Base-by-base conservation (phyloP, 495 filamentous ascomycete species). In the Jackrogersella minutella region DNA sequence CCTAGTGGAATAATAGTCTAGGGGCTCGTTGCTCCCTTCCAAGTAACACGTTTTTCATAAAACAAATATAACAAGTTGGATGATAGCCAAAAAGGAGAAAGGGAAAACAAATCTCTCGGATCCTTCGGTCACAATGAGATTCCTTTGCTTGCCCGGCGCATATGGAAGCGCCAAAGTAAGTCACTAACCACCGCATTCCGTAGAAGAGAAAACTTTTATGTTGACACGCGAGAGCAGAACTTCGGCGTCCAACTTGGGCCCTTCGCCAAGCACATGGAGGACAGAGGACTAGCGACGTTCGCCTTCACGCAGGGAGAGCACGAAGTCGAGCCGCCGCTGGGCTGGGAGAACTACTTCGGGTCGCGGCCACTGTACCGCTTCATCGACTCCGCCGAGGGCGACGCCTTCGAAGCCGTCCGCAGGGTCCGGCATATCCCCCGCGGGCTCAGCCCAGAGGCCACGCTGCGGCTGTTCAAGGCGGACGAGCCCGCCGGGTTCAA, bases 331-430 rank as follows among this genome's bases (percentile, higher is more conserved):
- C 79, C 83, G 9, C 83, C 83, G 2, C 16, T 54, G 17, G 82
- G 81, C 0, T 85, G 83, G 69, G 76, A 81, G 44, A 79, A 82
- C 51, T 86, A 84, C 67, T 86, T 85, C 49, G 82, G 83, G 3
- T 58, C 78, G n/a, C 76, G 76, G 2, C 83, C 82, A 5, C 76
- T 83, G 37, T 85, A 78, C 67, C 79, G 82, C 8, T 86, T 84
- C 73, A 60, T 84, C 21, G 80, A 84, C 62, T 77, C 80, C 41
- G 71, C 73, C 17, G 74, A 76, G 26, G 76, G 74, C 28, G 77
- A 81, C 40, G 75, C 78, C 21, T 79, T 80, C 51, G 82, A 81
- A 19, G 75, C 80, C 49, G 74, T 86, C 24, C 76, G 79, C 13
- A 76, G 81, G 1, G 77, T 85, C n/a, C 77, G 81, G 28, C 77